Percentiles rank a stretch among this genome's conserved stretches.
Conservation (phyloP, 495 filamentous ascomycete species). For the Geopyxis carbonaria region DNA sequence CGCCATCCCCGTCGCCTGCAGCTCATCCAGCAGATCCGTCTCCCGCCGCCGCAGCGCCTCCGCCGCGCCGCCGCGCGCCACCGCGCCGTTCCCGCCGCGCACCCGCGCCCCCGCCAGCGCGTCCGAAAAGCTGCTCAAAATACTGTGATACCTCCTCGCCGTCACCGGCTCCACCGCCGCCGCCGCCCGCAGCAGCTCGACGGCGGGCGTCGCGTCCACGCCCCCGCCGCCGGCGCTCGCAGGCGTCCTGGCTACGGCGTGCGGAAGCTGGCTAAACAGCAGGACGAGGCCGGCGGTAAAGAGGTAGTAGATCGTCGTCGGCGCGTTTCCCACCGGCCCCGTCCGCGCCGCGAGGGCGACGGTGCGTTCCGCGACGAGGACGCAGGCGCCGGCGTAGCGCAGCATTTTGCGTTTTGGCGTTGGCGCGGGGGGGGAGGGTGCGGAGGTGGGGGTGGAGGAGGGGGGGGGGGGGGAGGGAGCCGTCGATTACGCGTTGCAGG, state of each 20-base stretch:
- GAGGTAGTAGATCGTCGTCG: slow-evolving; percentile 7
- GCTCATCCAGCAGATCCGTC: slow-evolving; percentile 7
- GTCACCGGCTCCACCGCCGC: neutral
- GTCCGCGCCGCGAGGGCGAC: slow-evolving; percentile 2
- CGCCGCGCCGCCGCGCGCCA: neutral
- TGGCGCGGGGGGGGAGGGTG: no score
- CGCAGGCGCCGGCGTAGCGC: slow-evolving; percentile 4
- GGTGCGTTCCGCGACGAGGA: slow-evolving; percentile 6
- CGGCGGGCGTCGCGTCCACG: neutral
- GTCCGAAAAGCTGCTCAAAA: neutral
- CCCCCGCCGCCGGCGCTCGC: neutral
- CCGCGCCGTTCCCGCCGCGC: neutral
- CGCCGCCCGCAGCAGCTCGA: neutral
- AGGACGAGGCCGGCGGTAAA: slow-evolving; percentile 6
- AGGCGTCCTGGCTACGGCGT: slow-evolving; percentile 2
- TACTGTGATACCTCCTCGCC: slow-evolving; percentile 5
- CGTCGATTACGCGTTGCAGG: slow-evolving; percentile 6
- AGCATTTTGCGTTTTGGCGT: slow-evolving; percentile 7
- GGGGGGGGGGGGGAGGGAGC: no score
- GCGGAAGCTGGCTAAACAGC: slow-evolving; percentile 2
- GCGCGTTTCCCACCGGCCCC: neutral
- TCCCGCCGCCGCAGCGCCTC: neutral
- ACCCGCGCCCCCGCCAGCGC: neutral
- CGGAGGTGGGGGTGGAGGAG: no score
- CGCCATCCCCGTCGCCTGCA: neutral